Evolutionary conservation across 108 stramenopile species (phyloP).

Genomic region (Cyclotella choctawhatcheeana): DNA sequence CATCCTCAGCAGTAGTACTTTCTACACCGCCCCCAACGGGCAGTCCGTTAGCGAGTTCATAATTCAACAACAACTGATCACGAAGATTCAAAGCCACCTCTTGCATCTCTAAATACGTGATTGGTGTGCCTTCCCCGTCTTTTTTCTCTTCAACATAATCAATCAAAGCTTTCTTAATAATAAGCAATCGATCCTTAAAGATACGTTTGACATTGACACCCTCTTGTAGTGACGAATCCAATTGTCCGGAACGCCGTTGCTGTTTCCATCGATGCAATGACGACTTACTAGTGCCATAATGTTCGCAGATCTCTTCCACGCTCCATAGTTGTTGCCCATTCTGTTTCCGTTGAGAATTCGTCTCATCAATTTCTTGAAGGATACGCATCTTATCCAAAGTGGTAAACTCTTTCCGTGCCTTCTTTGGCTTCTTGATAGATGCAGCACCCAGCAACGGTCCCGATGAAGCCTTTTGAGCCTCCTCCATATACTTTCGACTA

Average conservation of each 20-base stretch:
- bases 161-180: slow-evolving; percentile 19
- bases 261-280: slow-evolving; percentile 45
- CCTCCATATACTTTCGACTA: slow-evolving; percentile 11
- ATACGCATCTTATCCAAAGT: slow-evolving; percentile 35
- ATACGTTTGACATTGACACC: slow-evolving; percentile 27
- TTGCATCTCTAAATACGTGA: slow-evolving; percentile 23
- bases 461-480: not conserved
- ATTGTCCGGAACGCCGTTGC: slow-evolving; percentile 14
- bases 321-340: not conserved
- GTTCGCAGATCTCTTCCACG: slow-evolving; percentile 39
- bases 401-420: slow-evolving; percentile 34
- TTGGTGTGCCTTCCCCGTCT: not conserved
- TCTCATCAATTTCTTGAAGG: slow-evolving; percentile 21
- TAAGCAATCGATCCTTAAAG: slow-evolving; percentile 21
- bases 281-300: slow-evolving; percentile 33
- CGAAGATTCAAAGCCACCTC: slow-evolving; percentile 20
- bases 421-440: slow-evolving; percentile 6
- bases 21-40: not conserved
- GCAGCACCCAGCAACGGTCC: not conserved
- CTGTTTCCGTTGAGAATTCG: slow-evolving; percentile 11
- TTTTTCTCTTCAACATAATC: slow-evolving; percentile 11
- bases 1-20: not conserved
- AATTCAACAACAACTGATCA: slow-evolving; percentile 25
- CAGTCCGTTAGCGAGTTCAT: slow-evolving; percentile 8
- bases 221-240: slow-evolving; percentile 16